Evolutionary conservation across 257 asterid genomes (phyloP), one percentile per base, ranked within the genome.

Genomic region (Phtheirospermum japonicum): DNA sequence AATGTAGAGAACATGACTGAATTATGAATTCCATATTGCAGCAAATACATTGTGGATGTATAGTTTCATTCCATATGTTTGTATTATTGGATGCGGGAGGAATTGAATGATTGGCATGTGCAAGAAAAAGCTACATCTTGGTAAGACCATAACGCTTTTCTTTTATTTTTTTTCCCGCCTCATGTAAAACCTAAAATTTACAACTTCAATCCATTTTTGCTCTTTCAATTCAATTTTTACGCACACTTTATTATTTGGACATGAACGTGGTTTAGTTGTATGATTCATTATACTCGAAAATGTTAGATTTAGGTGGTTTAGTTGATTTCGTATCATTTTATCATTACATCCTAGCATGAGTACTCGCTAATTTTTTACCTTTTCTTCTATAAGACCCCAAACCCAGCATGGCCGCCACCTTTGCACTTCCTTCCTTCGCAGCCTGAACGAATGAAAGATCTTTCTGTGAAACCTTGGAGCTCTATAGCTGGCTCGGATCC

Each of bases 321-420:
- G n/a, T n/a, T 52, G 28, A 42, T 37, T 43, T 30, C 63, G 20
- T 33, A 20, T 60, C 33, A 11, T 60, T 64, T 56, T 14, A 4
- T 12, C 53, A 11, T 39, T 54, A 59, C n/a, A 20, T 50, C 23
- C 30, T 57, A 49, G 55, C 20, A 68, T 65, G 36, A 39, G 13
- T 11, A 52, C 55, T 31, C 23, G 32, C 67, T 37, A 34, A 59
- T 19, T 49, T 18, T 61, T 63, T 33, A 51, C 66, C 36, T 52
- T 62, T 37, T 34, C 57, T 46, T 87, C 99, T 96, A 42, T 96
- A 97, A n/a, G n/a, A n/a, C n/a, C n/a, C n/a, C n/a, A n/a, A n/a
- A n/a, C n/a, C n/a, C n/a, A n/a, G n/a, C n/a, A 4, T 93, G 99
- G 97, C 96, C 99, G 14, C 97, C 96, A 34, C 99, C 99, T 76